Percentiles rank a stretch among this genome's conserved stretches.
phyloP scores from a whole-genome alignment of 2,329 filamentous ascomycete species.

The Geoglossum cookeanum region DNA sequence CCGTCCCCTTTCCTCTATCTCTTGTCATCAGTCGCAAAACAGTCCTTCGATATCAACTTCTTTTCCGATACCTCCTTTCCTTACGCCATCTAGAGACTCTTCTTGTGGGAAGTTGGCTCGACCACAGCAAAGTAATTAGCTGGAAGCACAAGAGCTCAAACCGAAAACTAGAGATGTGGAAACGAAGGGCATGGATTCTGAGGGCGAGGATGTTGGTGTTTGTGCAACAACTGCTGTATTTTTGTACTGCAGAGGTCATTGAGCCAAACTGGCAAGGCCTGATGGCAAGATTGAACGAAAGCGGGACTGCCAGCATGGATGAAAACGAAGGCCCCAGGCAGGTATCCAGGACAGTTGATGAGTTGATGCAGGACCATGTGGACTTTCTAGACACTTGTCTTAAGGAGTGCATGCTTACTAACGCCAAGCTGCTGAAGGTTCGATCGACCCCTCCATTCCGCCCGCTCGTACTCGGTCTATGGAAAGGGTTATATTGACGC shows the following conservation, averaged over 20 bases:
- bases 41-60: conserved; percentile 85
- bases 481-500: neutral
- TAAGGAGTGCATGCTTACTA: conserved; percentile 98
- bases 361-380: conserved; percentile 97
- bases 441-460: conserved; percentile 12
- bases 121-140: conserved; percentile 59
- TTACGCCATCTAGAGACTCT: conserved; percentile 77
- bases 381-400: conserved; percentile 95
- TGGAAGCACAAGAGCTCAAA: conserved; percentile 70
- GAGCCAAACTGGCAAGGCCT: conserved; percentile 93
- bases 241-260: conserved; percentile 91
- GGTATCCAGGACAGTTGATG: conserved; percentile 60
- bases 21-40: conserved; percentile 93
- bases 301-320: conserved; percentile 29
- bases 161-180: conserved; percentile 69
- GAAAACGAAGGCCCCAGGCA: conserved; percentile 16
- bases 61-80: conserved; percentile 86
- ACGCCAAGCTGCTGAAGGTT: conserved; percentile 83
- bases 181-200: conserved; percentile 77
- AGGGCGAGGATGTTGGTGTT: conserved; percentile 91
- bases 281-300: conserved; percentile 61
- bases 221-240: conserved; percentile 90
- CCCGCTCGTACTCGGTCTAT: neutral
- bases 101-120: conserved; percentile 74
- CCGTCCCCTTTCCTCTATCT: conserved; percentile 85